Evolutionary conservation across 257 asterid genomes (phyloP), one percentile per base, ranked within the genome.

Genomic region (Primulina tabacum): DNA sequence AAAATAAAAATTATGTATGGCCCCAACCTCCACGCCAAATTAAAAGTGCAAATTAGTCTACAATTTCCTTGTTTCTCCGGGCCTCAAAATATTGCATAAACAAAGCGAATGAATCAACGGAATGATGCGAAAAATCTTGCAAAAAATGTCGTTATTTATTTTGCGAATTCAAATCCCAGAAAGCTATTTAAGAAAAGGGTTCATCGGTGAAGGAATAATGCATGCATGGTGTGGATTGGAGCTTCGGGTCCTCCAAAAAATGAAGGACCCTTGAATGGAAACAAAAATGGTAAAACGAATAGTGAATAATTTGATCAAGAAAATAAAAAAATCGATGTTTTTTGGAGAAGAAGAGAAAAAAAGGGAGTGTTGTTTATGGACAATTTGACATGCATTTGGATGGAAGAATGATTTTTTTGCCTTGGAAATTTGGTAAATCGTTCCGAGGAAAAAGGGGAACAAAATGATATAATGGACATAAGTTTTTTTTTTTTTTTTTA

Each of bases 221-320:
- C 35, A 21, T 17, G 68, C 47, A 16, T 21, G 64, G 26, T 38
- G 33, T 56, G 18, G 9, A 24, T 24, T 28, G 69, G 71, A 62
- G 64, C 47, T 43, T 47, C 76, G 90, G 96, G 96, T 79, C 96
- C 92, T 87, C 92, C 96, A 78, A 88, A 50, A 73, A 78, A 68
- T 74, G 95, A 83, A 88, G 96, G 95, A 84, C 88, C 92, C 95
- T 26, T 52, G 66, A 58, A 71, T 47, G 34, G 62, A 69, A 69
- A 73, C 62, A 71, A 74, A 56, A 70, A 64, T 63, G 80, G 77
- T 64, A 67, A 24, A 24, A 83, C 66, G 72, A 73, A 71, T 50
- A 65, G 78, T 69, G 79, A 75, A 73, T 71, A 74, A 24, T 64
- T 34, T 17, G 30, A 56, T 50, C 56, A 20, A 43, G 47, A 61